Evolutionary conservation across 2,329 filamentous ascomycete genomes (phyloP).

Genomic region (Cladophialophora chaetospira): DNA sequence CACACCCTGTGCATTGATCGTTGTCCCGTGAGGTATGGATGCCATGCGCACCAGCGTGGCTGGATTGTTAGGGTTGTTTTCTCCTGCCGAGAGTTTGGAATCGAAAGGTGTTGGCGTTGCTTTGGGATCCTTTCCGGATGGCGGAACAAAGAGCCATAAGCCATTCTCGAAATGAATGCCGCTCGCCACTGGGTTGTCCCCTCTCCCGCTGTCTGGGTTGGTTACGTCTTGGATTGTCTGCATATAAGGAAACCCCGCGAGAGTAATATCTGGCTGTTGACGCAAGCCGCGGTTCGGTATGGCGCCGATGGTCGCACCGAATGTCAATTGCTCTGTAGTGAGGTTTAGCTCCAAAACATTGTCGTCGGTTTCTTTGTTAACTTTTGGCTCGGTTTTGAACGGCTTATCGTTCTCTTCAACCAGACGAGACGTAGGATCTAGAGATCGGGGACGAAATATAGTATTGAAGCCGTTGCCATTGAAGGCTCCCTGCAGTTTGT

Average conservation of each 20-base stretch:
- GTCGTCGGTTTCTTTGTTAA: neutral
- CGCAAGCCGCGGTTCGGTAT: neutral
- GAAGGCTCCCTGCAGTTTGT: too few species aligned
- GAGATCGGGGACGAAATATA: too few species aligned
- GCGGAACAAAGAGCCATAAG: too few species aligned
- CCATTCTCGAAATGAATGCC: neutral
- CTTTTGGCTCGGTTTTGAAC: too few species aligned
- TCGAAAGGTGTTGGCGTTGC: too few species aligned
- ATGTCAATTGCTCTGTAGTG: neutral
- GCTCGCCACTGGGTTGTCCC: neutral
- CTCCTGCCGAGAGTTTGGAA: too few species aligned
- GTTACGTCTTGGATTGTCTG: neutral
- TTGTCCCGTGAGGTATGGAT: neutral
- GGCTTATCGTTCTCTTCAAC: too few species aligned
- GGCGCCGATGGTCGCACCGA: neutral
- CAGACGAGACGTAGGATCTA: too few species aligned
- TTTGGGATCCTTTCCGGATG: too few species aligned
- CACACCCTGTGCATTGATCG: neutral
- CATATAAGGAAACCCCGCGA: neutral
- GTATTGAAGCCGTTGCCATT: too few species aligned
- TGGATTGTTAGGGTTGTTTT: neutral
- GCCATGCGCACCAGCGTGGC: neutral
- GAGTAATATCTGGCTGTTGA: neutral
- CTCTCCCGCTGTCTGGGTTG: neutral
- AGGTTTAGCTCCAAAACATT: neutral